phyloP scores from a whole-genome alignment of 495 filamentous ascomycete species.

The Aspergillus sclerotiicarbonarius region DNA sequence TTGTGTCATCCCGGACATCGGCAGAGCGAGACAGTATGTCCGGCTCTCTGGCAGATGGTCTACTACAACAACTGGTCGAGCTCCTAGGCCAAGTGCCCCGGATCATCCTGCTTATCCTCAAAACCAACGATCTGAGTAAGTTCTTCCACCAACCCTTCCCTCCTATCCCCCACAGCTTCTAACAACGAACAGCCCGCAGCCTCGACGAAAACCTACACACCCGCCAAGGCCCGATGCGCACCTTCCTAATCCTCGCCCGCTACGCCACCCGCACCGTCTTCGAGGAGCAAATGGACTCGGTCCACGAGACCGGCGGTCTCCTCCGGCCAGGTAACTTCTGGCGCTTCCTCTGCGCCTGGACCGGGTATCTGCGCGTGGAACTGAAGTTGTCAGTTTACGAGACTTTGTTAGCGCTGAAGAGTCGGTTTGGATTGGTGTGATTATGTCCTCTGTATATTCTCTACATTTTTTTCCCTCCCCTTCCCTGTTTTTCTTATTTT shows the following conservation, averaged over 20 bases:
- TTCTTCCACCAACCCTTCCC: conserved; percentile 13
- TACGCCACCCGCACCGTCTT: conserved; percentile 91
- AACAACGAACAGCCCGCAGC: conserved; percentile 59
- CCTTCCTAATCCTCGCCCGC: conserved; percentile 88
- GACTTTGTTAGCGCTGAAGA: conserved; percentile 46
- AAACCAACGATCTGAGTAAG: conserved; percentile 94
- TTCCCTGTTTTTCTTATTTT: neutral
- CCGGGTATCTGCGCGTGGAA: conserved; percentile 59
- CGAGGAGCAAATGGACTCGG: conserved; percentile 76
- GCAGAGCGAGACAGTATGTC: conserved; percentile 81
- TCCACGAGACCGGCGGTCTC: conserved; percentile 56
- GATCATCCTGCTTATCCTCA: conserved; percentile 91
- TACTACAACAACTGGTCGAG: conserved; percentile 83
- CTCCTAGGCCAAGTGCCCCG: conserved; percentile 85
- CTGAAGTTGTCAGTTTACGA: conserved; percentile 63
- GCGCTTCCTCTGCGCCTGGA: conserved; percentile 55
- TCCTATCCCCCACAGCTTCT: conserved; percentile 11
- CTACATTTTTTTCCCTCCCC: neutral
- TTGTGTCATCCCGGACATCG: conserved; percentile 61
- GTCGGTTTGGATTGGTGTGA: conserved; percentile 33
- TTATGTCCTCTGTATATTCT: neutral
- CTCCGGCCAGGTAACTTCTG: conserved; percentile 55
- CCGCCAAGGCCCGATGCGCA: conserved; percentile 78
- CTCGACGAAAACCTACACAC: conserved; percentile 94
- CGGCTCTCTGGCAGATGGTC: conserved; percentile 77